Evolutionary conservation across 192 early-diverging fungal species (phyloP).

Genomic region (Podila clonocystis): DNA sequence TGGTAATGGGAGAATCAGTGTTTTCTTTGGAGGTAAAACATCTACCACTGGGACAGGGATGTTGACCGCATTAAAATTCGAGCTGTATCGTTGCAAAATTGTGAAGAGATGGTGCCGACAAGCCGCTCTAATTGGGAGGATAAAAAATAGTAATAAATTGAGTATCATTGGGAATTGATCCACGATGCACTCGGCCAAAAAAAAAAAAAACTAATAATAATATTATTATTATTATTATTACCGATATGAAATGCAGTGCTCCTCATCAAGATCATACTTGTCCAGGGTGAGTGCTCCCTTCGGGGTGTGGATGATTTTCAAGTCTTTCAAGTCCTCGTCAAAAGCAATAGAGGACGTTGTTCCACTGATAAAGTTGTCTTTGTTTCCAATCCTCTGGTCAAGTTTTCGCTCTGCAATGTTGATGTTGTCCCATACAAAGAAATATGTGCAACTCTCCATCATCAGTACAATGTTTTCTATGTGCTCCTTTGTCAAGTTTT

Average conservation of each 20-base stretch:
- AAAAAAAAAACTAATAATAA: no score
- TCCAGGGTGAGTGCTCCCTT: no score
- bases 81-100: not conserved
- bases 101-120: no score
- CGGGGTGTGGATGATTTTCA: not conserved
- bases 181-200: no score
- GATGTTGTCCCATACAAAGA: not conserved
- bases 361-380: not conserved
- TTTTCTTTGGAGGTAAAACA: not conserved
- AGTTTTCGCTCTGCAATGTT: not conserved
- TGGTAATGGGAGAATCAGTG: not conserved
- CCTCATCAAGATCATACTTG: no score
- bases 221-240: no score
- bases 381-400: not conserved
- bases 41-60: not conserved
- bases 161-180: no score
- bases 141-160: no score
- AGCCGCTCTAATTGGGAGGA: no score
- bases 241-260: no score
- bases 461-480: not conserved
- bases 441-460: no score
- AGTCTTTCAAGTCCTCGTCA: not conserved
- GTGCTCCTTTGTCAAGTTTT: not conserved
- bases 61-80: not conserved
- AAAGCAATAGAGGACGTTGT: not conserved